Conservation (phyloP, 257 asterid genomes). For the Eustoma russellianum region DNA sequence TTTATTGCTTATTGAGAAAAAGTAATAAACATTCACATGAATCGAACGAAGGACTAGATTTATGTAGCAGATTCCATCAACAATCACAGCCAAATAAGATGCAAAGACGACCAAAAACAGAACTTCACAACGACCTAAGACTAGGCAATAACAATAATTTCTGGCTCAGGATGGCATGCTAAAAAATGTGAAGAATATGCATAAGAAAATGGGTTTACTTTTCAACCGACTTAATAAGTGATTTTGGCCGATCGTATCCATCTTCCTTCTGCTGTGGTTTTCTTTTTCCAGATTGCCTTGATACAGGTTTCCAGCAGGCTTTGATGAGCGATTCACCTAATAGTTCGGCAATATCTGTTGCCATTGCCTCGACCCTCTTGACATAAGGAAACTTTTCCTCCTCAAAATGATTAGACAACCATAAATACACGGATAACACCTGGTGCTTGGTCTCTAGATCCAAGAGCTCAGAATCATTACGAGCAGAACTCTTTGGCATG, state of each 20-base stretch:
- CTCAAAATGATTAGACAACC: constrained; percentile 87
- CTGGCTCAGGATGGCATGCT: too few species aligned
- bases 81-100: background rate
- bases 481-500: constrained; percentile 64
- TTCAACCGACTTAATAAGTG: constrained; percentile 35
- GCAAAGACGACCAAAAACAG: background rate
- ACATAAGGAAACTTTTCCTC: constrained; percentile 63
- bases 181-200: constrained; percentile 1
- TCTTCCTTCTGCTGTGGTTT: constrained; percentile 37
- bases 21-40: background rate
- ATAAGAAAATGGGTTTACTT: constrained; percentile 28
- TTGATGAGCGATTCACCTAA: constrained; percentile 67
- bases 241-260: constrained; percentile 57
- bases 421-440: constrained; percentile 82
- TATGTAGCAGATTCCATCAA: background rate
- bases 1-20: too few species aligned
- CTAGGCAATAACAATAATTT: background rate
- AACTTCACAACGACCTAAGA: background rate
- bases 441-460: constrained; percentile 95
- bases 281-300: constrained; percentile 41
- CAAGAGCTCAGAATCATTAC: constrained; percentile 82
- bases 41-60: background rate
- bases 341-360: constrained; percentile 69
- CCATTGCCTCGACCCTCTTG: constrained; percentile 79
- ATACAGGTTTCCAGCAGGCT: constrained; percentile 82